A percentile compares a stretch with the other conserved stretches of the same genome.
Conservation (phyloP, 2,329 filamentous ascomycete species). For the Moelleriella libera region DNA sequence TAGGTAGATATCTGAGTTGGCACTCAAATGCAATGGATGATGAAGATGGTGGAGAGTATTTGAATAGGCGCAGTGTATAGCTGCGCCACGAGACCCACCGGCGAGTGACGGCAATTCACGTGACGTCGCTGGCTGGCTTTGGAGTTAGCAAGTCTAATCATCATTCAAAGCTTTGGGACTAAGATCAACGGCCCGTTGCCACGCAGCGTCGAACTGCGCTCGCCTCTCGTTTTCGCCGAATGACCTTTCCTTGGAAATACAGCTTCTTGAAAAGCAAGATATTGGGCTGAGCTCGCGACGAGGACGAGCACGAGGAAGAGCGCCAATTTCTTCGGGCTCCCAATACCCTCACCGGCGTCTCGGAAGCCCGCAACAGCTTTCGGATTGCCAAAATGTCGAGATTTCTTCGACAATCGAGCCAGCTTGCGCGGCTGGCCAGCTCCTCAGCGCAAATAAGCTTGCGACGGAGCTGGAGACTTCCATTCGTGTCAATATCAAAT, state of each 20-base stretch:
- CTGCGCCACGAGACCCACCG: neutral
- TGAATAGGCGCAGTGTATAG: too few relatives aligned
- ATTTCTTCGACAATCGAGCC: conserved; percentile 51
- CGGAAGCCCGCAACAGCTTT: conserved; percentile 17
- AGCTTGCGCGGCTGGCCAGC: conserved; percentile 48
- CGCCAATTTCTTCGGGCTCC: conserved; percentile 4
- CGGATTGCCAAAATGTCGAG: conserved; percentile 41
- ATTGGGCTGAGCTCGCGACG: too few relatives aligned
- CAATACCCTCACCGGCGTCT: conserved; percentile 16
- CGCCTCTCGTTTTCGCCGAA: conserved; percentile 3
- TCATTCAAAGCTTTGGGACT: conserved; percentile 4
- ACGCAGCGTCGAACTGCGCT: conserved; percentile 4
- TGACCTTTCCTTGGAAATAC: too few relatives aligned
- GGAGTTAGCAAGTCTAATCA: conserved; percentile 9
- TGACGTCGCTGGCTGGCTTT: conserved; percentile 9
- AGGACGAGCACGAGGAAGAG: too few relatives aligned
- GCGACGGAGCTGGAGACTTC: conserved; percentile 26
- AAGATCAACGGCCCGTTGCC: neutral
- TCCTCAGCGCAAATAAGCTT: conserved; percentile 37
- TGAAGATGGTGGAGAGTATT: too few relatives aligned
- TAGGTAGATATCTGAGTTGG: too few relatives aligned
- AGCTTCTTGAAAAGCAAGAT: too few relatives aligned
- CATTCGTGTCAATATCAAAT: conserved; percentile 15
- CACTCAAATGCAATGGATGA: too few relatives aligned
- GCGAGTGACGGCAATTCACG: conserved; percentile 9